Base-by-base conservation (phyloP, 2,329 filamentous ascomycete genomes). In the Ilyonectria sp. region DNA sequence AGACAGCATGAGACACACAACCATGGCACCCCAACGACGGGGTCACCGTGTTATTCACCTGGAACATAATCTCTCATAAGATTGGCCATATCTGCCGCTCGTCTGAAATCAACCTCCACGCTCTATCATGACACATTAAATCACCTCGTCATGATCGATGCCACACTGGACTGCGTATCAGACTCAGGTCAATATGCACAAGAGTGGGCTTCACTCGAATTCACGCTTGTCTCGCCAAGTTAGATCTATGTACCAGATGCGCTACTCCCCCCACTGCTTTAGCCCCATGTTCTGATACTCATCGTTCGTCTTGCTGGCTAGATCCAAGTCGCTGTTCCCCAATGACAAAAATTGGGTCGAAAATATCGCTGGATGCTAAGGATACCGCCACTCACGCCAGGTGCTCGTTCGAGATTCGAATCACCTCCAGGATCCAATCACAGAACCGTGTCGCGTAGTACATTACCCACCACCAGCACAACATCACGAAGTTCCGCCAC, bases 401-500 rank as follows among this genome's bases (percentile, higher is more conserved):
- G 10, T 19, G 8, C 2, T 6, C 23, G n/a, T 21, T 35, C 13
- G 43, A 37, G 35, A 19, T 33, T 7, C 23, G 19, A 10, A 2
- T 23, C 50, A 21, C 19, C 11, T 17, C 13, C 17, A 43, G 11
- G 9, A 61, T 17, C 19, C 35, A 43, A 50, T 67, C 65, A 26
- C 55, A 67, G 46, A 63, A n/a, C 35, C 15, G 23, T n/a, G 60
- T 21, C 6, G 54, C 60, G 17, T 40, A 63, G 33, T 53, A 63
- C 54, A 67, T 63, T 6, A 9, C 26, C 31, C 35, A 9, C 65
- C 65, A 67, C 65, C 65, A 67, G 3, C 11, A 35, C 21, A 59
- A 6, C 49, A 60, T 46, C 15, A 35, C 52, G 10, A 59, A 19
- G 43, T 67, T 63, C 26, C 61, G 60, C 54, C 55, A 67, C 55